phyloP scores from a whole-genome alignment of 768 basidiomycete genomes.

The Mycena olivaceomarginata region DNA sequence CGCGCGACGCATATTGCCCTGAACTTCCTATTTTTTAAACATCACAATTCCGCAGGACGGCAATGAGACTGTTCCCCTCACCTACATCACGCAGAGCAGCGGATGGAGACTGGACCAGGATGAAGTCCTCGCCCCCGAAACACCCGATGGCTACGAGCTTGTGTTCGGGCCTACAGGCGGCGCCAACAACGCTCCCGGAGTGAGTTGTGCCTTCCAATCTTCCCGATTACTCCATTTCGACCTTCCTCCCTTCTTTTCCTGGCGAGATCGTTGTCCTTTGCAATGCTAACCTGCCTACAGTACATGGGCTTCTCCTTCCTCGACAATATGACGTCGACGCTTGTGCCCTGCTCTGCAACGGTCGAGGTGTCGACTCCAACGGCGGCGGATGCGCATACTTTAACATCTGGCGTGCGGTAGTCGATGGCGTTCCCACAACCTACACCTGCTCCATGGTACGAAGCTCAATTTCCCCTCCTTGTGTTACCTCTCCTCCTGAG shows the following conservation, averaged over 20 bases:
- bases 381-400: background rate
- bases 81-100: background rate
- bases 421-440: background rate
- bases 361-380: background rate
- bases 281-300: background rate
- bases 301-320: background rate
- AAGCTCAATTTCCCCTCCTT: background rate
- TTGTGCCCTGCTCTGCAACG: background rate
- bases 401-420: conserved; percentile 1
- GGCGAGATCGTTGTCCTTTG: too few species aligned
- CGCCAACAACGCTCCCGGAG: background rate
- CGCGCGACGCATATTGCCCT: background rate
- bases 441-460: background rate
- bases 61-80: conserved; percentile 1
- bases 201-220: background rate
- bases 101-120: background rate
- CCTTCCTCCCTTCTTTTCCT: too few species aligned
- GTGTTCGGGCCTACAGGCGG: background rate
- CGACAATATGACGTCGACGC: background rate
- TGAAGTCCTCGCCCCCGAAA: background rate
- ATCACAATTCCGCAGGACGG: background rate
- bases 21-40: too few species aligned
- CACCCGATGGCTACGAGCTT: background rate
- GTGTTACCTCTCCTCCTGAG: background rate
- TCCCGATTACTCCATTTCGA: too few species aligned